Base-by-base conservation (phyloP, 352 stramenopile genomes). In the Globisporangium camurandrum region DNA sequence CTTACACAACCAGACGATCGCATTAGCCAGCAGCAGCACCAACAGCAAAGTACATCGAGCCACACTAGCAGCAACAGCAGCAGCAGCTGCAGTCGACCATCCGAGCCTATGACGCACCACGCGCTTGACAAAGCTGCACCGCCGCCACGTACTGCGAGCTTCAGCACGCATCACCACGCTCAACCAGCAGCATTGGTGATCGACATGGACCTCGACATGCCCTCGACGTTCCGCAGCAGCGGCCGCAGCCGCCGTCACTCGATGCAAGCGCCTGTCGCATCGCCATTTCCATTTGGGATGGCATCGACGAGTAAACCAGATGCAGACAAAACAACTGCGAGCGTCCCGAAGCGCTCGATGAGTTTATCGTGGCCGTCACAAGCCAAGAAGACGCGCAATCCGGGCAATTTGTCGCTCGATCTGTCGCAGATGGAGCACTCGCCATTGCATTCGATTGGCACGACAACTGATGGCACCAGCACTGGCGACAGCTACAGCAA, bases 351-450 rank as follows among this genome's bases (percentile, higher is more conserved):
- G 53, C 54, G 62, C 26, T 45, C 61, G 4, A 77, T 78, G 48
- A 49, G 61, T 24, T n/a, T n/a, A n/a, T 44, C 65, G 22, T 86
- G 69, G 52, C 64, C 72, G 0, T 22, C 22, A 8, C 22, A 23
- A 23, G 41, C 41, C 7, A 69, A 78, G 34, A 75, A 72, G 38
- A 86, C 59, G 37, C 73, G 80, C 1, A 93, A 93, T 44, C 83
- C 83, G 8, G 83, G 83, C 22, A 90, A 90, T 52, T 54, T 93
- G 37, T 86, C 82, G 28, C 57, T 93, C 24, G 80, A 93, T 60
- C 62, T 93, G 34, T 85, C 80, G 22, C 75, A 90, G 39, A 72
- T 93, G 51, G 78, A 86, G 16, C 67, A 78, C 14, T 43, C 56
- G 0, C n/a, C n/a, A n/a, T n/a, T n/a, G n/a, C n/a, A n/a, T n/a